Conservation (phyloP, 164 flowering plant genomes). For the Cinnamomum micranthum region DNA sequence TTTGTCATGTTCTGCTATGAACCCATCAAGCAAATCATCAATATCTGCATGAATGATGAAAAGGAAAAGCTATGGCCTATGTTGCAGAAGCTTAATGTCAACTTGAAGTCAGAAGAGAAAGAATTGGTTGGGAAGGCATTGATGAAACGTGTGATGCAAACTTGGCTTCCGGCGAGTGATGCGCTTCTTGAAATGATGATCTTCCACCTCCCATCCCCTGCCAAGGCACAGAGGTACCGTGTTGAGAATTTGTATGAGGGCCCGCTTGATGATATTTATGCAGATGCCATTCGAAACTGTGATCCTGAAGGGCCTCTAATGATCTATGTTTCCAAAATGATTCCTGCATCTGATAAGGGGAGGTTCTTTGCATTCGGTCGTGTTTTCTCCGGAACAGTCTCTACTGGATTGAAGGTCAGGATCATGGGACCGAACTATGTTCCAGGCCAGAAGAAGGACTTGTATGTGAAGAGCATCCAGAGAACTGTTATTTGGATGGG, state of each 20-base stretch:
- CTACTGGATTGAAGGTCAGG: conserved; percentile 33
- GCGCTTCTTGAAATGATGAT: conserved; percentile 36
- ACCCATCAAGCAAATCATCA: conserved; percentile 33
- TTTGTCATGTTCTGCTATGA: conserved; percentile 37
- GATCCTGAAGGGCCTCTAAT: conserved; percentile 34
- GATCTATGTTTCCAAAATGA: conserved; percentile 37
- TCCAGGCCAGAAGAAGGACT: conserved; percentile 32
- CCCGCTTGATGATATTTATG: conserved; percentile 32
- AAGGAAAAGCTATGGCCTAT: conserved; percentile 33
- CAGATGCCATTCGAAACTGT: conserved; percentile 32
- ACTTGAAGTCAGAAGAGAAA: conserved; percentile 32
- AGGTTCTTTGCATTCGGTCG: conserved; percentile 37
- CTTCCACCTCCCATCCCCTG: conserved; percentile 34
- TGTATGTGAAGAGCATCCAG: conserved; percentile 34
- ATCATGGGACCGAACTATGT: conserved; percentile 36
- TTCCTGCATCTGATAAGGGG: conserved; percentile 36
- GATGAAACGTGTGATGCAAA: conserved; percentile 40
- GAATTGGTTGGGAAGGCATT: conserved; percentile 28
- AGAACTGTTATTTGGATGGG: conserved; percentile 42
- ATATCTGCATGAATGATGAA: conserved; percentile 35
- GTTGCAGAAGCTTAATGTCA: conserved; percentile 29
- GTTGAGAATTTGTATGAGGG: conserved; percentile 37
- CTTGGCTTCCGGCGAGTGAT: conserved; percentile 28
- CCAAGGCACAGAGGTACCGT: conserved; percentile 30
- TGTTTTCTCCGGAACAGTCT: conserved; percentile 29